Evolutionary conservation across 257 asterid genomes (phyloP), one percentile per base, ranked within the genome.

Genomic region (Eustoma russellianum): DNA sequence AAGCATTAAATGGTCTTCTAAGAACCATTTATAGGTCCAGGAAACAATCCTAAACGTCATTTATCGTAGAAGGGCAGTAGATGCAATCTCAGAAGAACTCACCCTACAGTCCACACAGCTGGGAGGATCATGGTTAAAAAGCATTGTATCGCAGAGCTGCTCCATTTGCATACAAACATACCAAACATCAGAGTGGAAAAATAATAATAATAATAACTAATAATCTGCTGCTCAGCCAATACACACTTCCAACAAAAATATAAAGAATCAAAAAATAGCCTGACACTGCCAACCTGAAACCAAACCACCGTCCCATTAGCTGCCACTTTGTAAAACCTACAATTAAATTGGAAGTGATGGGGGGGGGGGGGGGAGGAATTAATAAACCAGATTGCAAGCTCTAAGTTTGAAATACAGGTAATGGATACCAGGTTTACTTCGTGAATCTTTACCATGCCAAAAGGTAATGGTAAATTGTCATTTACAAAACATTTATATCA

Each of bases 221-320:
- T 43, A 33, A 17, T 64, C 28, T 34, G 33, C 33, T 55, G 57
- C 18, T 16, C 33, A 7, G 28, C 17, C 5, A 49, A 33, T 15
- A 57, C 13, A 10, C 5, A 13, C 35, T 48, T 11, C 15, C 19
- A 41, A 48, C 14, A 46, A 50, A 51, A 17, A 66, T 28, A 45
- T 9, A 45, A 50, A 67, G 19, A 59, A 64, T 55, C 77, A 50
- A 78, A 24, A 61, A 52, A 84, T 81, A 67, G 82, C 96, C 93
- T 83, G 91, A 76, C 68, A 74, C 69, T 70, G 87, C 91, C 80
- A 87, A 91, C 98, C 95, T 87, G 96, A 91, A 91, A 87, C 95
- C 92, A 82, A 34, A 91, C 81, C 85, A 82, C 82, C 16, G 82
- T 76, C 79, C 78, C 93, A 77, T 91, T 91, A 30, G 67, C 90